Evolutionary conservation across 352 stramenopile species (phyloP).

Genomic region (Phytophthora crassamura): DNA sequence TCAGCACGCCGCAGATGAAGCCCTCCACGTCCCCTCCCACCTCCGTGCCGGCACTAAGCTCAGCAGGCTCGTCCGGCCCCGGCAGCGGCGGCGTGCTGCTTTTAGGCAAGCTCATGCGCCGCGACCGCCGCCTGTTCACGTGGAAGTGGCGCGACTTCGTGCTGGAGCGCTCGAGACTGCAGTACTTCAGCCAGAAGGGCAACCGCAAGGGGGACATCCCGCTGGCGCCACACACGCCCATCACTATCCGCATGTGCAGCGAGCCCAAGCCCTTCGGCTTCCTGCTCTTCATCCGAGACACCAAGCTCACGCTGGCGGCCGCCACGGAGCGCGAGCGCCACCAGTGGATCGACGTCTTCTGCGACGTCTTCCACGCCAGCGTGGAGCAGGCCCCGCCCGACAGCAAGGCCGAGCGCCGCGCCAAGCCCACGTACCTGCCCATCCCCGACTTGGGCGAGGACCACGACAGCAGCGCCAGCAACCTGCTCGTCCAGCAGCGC

Average conservation of each 20-base stretch:
- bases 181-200: constrained; percentile 84
- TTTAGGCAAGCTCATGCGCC: constrained; percentile 76
- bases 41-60: too few species aligned
- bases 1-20: constrained; percentile 16
- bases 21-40: constrained; percentile 5
- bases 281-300: constrained; percentile 79
- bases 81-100: constrained; percentile 47
- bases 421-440: constrained; percentile 69
- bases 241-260: constrained; percentile 72
- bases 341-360: constrained; percentile 85
- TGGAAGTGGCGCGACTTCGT: constrained; percentile 89
- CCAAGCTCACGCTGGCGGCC: constrained; percentile 80
- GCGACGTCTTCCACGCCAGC: constrained; percentile 77
- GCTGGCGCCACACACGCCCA: constrained; percentile 65
- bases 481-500: too few species aligned
- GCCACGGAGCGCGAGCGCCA: constrained; percentile 72
- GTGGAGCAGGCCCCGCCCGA: constrained; percentile 60
- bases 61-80: not conserved
- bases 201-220: constrained; percentile 78
- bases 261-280: constrained; percentile 81
- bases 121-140: constrained; percentile 78
- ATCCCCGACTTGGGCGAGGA: constrained; percentile 63
- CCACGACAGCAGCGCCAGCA: constrained; percentile 36
- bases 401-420: constrained; percentile 66
- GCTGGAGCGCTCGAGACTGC: constrained; percentile 67